A percentile compares a stretch with the other conserved stretches of the same genome.
Conservation (phyloP, 2,329 filamentous ascomycete species). For the Byssothecium circinans region DNA sequence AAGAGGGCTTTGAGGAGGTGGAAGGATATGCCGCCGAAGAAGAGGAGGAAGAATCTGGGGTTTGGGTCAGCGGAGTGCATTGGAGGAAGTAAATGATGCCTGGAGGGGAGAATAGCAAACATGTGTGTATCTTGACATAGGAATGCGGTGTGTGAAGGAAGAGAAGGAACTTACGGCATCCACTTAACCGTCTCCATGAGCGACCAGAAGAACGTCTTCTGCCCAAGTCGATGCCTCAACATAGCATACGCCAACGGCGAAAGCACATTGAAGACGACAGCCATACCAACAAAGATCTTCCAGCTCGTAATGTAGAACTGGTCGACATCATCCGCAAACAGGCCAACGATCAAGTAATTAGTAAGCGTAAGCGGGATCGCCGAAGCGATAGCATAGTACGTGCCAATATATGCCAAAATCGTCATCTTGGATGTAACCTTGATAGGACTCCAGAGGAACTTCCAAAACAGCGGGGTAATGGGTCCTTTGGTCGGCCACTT, state of each 20-base stretch:
- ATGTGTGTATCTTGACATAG: too few relatives aligned
- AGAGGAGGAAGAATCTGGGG: constrained; percentile 66
- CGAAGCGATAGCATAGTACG: constrained; percentile 69
- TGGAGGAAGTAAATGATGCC: too few relatives aligned
- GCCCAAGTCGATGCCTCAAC: constrained; percentile 62
- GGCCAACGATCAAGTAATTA: constrained; percentile 71
- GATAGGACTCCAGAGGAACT: constrained; percentile 63
- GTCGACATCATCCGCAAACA: constrained; percentile 72
- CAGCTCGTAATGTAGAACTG: constrained; percentile 75
- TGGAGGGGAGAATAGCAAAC: too few relatives aligned
- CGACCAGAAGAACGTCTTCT: constrained; percentile 54
- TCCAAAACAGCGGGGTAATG: constrained; percentile 64
- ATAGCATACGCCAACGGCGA: constrained; percentile 63
- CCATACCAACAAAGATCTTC: constrained; percentile 65
- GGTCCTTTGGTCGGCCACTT: constrained; percentile 63
- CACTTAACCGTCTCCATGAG: constrained; percentile 63
- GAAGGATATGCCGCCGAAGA: constrained; percentile 77
- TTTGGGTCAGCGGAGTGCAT: not conserved
- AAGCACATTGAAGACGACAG: constrained; percentile 65
- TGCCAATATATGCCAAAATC: constrained; percentile 69
- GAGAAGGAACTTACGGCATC: constrained; percentile 47
- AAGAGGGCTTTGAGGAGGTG: constrained; percentile 78
- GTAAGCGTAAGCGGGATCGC: constrained; percentile 64
- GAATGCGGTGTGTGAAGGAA: too few relatives aligned
- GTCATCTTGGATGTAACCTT: constrained; percentile 67